Base-by-base conservation (phyloP, 164 flowering plant species). In the Buxus sempervirens region DNA sequence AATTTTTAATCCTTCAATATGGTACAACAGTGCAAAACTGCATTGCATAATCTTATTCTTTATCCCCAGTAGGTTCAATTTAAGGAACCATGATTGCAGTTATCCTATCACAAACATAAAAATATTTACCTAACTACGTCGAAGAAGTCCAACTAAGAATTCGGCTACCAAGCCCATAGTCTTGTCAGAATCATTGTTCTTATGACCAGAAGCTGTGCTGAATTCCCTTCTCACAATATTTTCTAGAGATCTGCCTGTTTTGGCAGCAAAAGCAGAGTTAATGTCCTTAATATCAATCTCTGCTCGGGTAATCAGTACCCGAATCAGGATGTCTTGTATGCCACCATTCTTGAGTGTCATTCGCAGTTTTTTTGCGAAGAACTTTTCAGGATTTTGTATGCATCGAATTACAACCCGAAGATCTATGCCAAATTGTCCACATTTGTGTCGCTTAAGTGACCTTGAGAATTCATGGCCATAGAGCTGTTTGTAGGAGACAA, bases 391-490 rank as follows among this genome's bases (percentile, higher is more conserved):
- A 64, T 67, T 60, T 45, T 78, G 78, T 10, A 81, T 49, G 69
- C 77, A 66, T 49, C 61, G 65, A 19, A 76, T 70, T 7, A 73
- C 66, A 23, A 53, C 20, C 16, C 75, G 60, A 32, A 81, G 80
- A 12, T 78, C 81, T 58, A 55, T 76, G 20, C 84, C 82, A 24
- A 81, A 78, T 28, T 76, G 65, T 22, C 82, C 82, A 49, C 79
- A 76, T 64, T 69, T 81, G 63, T 62, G 66, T 51, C 66, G 63
- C 77, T 74, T 78, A 1, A 81, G 72, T 18, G 77, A 76, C 71
- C 74, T 76, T 7, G 80, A 81, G 70, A 81, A 64, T 49, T 81
- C 80, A n/a, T 77, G 80, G 24, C 84, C 84, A 51, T 81, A 81
- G 58, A 78, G 80, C 65, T 81, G 75, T 42, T 76, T 74, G 75